Conservation (phyloP, 805 yeast species). For the Wickerhamiella spandovensis region DNA sequence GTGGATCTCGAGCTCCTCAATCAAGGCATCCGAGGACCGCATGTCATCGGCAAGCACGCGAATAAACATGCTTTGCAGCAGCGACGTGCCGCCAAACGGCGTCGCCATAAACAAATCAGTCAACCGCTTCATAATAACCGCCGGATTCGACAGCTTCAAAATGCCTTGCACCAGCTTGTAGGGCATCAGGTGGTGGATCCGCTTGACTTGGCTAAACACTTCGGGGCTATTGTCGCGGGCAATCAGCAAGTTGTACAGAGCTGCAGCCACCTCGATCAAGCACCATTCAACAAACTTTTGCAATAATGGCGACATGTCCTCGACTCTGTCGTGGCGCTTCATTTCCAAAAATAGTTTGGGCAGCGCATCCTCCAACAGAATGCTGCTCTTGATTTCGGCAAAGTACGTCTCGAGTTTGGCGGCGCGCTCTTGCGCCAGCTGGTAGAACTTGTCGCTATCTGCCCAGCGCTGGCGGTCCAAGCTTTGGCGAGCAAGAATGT, state of each 20-base stretch:
- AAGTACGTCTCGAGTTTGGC: constrained; percentile 41
- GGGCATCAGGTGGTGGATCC: constrained; percentile 68
- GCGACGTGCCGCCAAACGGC: constrained; percentile 52
- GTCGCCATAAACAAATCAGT: constrained; percentile 75
- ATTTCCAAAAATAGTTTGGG: constrained; percentile 52
- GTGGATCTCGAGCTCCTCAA: constrained; percentile 33
- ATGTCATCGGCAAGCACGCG: constrained; percentile 66
- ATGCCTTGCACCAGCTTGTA: constrained; percentile 66
- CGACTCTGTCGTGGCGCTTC: constrained; percentile 37
- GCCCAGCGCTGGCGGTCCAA: constrained; percentile 50
- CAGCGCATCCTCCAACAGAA: constrained; percentile 44
- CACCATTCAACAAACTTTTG: constrained; percentile 68
- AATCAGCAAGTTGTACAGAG: constrained; percentile 64
- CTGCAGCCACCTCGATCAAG: constrained; percentile 70
- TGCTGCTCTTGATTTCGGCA: constrained; percentile 41
- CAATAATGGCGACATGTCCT: constrained; percentile 52
- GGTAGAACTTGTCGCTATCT: constrained; percentile 60
- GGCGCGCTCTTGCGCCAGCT: constrained; percentile 48
- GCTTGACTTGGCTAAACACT: constrained; percentile 52
- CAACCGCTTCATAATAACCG: constrained; percentile 64
- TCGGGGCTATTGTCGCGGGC: constrained; percentile 76
- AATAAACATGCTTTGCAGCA: constrained; percentile 62
- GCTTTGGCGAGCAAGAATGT: constrained; percentile 42
- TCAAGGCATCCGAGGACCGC: constrained; percentile 42
- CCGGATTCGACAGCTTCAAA: constrained; percentile 73